A percentile compares a stretch with the other conserved stretches of the same genome.
These are phyloP conservation scores for Starmerella gropengiesseri DNA, from an alignment of 805 yeast genomes.

Conservation along the genomic window DNA sequence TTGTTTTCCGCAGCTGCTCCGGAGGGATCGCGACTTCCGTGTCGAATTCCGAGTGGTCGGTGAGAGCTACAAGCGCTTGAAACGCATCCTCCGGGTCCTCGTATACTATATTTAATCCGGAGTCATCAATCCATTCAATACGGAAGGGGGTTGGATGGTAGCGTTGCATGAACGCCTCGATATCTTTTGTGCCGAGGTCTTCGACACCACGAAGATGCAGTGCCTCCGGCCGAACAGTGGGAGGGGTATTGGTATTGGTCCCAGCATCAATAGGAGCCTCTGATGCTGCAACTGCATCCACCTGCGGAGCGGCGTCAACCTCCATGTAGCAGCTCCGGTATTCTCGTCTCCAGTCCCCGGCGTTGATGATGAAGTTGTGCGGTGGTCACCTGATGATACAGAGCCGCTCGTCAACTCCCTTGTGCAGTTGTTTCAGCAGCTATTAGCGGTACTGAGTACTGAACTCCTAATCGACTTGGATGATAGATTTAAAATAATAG, in stretches of 20 bases:
- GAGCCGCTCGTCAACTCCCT: too few species aligned
- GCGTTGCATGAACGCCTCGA: conserved; percentile 44
- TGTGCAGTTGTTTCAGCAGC: too few species aligned
- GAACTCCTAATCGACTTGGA: too few species aligned
- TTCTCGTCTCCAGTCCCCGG: background rate
- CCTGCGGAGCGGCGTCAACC: conserved; percentile 1
- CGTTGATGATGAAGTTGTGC: too few species aligned
- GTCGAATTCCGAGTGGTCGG: conserved; percentile 28
- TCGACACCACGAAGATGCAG: conserved; percentile 52
- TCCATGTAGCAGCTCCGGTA: background rate
- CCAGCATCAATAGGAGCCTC: background rate
- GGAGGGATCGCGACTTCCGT: conserved; percentile 20
- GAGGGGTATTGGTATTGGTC: background rate
- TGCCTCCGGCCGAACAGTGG: conserved; percentile 35
- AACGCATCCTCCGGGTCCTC: conserved; percentile 33
- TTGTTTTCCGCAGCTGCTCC: conserved; percentile 25
- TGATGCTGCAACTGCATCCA: background rate
- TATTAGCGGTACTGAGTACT: too few species aligned
- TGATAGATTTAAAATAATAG: background rate
- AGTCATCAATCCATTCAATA: conserved; percentile 59
- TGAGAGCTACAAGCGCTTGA: conserved; percentile 32
- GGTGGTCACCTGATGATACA: background rate
- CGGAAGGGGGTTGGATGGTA: conserved; percentile 31
- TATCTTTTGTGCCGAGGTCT: conserved; percentile 47
- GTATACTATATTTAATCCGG: conserved; percentile 46